Percentiles rank a stretch among this genome's conserved stretches.
These are phyloP conservation scores for Coemansia aciculifera DNA, from an alignment of 192 early-diverging fungal species.

Conservation along the genomic window DNA sequence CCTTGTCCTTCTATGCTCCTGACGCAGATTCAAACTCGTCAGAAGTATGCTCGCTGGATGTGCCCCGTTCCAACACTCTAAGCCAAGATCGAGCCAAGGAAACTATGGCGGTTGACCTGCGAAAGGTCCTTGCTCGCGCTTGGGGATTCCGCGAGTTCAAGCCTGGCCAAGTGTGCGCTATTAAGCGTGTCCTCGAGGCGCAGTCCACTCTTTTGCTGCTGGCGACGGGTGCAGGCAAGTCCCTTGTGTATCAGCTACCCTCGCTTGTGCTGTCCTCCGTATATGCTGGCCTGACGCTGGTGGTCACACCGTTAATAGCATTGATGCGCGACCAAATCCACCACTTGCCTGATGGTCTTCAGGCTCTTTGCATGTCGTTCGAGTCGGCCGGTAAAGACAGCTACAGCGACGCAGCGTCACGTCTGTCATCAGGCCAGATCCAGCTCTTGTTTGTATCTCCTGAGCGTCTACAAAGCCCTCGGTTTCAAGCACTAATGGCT, in stretches of 20 bases:
- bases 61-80: background rate
- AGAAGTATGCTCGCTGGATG: background rate
- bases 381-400: conserved; percentile 23
- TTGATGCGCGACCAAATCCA: conserved; percentile 85
- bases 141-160: conserved; percentile 53
- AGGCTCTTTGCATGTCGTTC: conserved; percentile 64
- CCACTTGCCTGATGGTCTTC: conserved; percentile 60
- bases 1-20: background rate
- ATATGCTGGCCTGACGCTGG: conserved; percentile 59
- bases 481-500: conserved; percentile 59
- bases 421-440: conserved; percentile 50
- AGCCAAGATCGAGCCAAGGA: background rate
- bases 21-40: background rate
- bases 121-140: conserved; percentile 44
- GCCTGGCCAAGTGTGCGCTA: conserved; percentile 54
- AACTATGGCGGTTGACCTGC: conserved; percentile 36
- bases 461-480: conserved; percentile 65
- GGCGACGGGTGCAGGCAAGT: conserved; percentile 73
- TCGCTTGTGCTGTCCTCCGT: conserved; percentile 59
- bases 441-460: conserved; percentile 77
- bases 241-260: conserved; percentile 77
- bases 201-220: conserved; percentile 57
- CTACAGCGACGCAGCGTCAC: conserved; percentile 23
- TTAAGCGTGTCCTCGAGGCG: conserved; percentile 46
- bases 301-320: conserved; percentile 78